A percentile compares a stretch with the other conserved stretches of the same genome.
phyloP scores from a whole-genome alignment of 768 basidiomycete genomes.

The Neoboletus magnificus region DNA sequence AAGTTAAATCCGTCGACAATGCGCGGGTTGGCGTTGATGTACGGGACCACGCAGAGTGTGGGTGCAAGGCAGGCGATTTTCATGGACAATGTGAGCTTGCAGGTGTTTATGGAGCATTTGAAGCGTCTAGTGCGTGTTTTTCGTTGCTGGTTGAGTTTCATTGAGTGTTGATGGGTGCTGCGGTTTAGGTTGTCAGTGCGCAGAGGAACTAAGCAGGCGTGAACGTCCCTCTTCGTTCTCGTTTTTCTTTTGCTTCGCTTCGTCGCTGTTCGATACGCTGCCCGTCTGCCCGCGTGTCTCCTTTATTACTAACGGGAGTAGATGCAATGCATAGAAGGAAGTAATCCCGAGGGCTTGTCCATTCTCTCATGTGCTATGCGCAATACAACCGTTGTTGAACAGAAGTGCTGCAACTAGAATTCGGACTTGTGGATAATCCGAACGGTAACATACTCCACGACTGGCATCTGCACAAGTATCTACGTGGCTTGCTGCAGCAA shows the following conservation, averaged over 20 bases:
- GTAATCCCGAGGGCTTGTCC: no score
- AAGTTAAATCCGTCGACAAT: slow-evolving; percentile 98
- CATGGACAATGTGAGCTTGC: slow-evolving; percentile 97
- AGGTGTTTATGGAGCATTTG: slow-evolving; percentile 97
- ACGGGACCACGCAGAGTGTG: slow-evolving; percentile 68
- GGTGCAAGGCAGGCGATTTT: slow-evolving; percentile 89
- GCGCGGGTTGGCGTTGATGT: slow-evolving; percentile 90
- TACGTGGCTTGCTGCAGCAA: no score
- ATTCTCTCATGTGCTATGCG: no score
- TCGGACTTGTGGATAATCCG: no score
- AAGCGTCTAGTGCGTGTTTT: slow-evolving; percentile 72
- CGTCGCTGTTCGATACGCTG: slow-evolving; percentile 6
- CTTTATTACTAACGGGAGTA: slow-evolving; percentile 13
- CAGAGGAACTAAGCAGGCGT: slow-evolving; percentile 51
- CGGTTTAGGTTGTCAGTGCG: slow-evolving; percentile 61
- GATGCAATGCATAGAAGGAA: slow-evolving; percentile 7
- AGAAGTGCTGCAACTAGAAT: no score
- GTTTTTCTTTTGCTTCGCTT: not conserved
- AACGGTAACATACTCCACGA: not conserved
- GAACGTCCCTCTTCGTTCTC: not conserved
- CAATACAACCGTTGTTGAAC: no score
- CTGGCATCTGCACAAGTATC: not conserved
- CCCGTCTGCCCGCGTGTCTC: slow-evolving; percentile 3
- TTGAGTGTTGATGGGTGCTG: slow-evolving; percentile 2
- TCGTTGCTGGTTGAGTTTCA: not conserved